Evolutionary conservation across 2,329 filamentous ascomycete genomes (phyloP).

Genomic region (Arthrobotrys iridis): DNA sequence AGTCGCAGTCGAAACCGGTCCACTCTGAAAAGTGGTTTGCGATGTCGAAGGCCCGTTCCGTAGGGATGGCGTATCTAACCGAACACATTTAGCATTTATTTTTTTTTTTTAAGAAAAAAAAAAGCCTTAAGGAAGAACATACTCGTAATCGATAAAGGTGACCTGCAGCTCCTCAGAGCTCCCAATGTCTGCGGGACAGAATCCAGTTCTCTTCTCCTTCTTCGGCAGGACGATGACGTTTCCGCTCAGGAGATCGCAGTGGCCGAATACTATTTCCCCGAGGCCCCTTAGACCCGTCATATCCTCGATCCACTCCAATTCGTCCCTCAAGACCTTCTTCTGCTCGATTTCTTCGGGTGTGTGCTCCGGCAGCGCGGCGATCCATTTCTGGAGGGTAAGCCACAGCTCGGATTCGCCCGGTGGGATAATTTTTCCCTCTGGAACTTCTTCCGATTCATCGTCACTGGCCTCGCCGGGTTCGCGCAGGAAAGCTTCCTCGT

Average conservation of each 20-base stretch:
- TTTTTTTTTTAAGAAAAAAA: too few relatives aligned
- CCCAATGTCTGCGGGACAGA: slow-evolving; percentile 54
- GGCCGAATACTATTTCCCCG: slow-evolving; percentile 78
- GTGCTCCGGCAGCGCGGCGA: slow-evolving; percentile 79
- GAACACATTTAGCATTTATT: slow-evolving; percentile 11
- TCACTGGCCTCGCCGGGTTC: not conserved
- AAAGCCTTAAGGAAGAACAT: not conserved
- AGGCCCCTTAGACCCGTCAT: slow-evolving; percentile 49
- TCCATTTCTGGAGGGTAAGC: slow-evolving; percentile 97
- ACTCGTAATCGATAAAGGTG: slow-evolving; percentile 95
- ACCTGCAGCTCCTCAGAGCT: slow-evolving; percentile 66
- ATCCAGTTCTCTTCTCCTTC: slow-evolving; percentile 59
- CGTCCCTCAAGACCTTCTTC: slow-evolving; percentile 54
- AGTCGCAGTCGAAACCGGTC: slow-evolving; percentile 96
- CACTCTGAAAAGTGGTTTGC: slow-evolving; percentile 99
- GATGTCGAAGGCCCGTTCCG: slow-evolving; percentile 93
- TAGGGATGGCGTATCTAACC: slow-evolving; percentile 80
- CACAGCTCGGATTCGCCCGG: slow-evolving; percentile 67
- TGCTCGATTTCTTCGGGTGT: slow-evolving; percentile 69
- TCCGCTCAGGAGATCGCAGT: slow-evolving; percentile 94
- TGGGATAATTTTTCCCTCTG: slow-evolving; percentile 19
- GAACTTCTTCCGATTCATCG: not conserved
- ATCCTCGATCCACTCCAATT: slow-evolving; percentile 50
- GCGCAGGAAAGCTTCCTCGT: slow-evolving; percentile 17
- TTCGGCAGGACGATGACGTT: slow-evolving; percentile 86